Base-by-base conservation (phyloP, 345 rosid genomes). In the Salix caprea region DNA sequence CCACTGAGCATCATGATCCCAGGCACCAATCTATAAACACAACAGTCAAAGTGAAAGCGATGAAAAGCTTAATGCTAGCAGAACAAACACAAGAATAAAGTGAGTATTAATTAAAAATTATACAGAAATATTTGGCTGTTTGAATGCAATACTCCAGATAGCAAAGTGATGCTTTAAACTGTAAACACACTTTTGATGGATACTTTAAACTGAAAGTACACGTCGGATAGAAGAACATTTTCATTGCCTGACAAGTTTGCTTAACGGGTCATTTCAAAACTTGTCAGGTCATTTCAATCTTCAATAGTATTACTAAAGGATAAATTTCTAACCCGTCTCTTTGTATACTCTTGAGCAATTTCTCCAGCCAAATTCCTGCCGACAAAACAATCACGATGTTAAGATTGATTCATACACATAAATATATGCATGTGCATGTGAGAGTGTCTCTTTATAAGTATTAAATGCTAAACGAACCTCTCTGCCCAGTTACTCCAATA, bases 281-380 rank as follows among this genome's bases (percentile, higher is more conserved):
- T 32, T 4, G 34, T 32, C 34, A 32, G 34, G 36, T 7, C 32
- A 72, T 36, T 58, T 73, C 7, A 7, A 56, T 39, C 46, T 26
- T 56, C 62, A 56, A 56, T 4, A n/a, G 28, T 9, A 74, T 37
- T 28, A 4, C 24, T 28, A 14, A 40, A 23, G 32, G 28, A 65
- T 36, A 50, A 61, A 36, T 76, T 79, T 42, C 87, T 78, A 81
- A 93, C 98, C 94, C 87, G 94, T 40, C 93, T 88, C 81, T 84
- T 88, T 12, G 87, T 69, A 86, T 90, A 90, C 80, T 94, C 99
- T 78, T 88, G 84, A 13, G 90, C 81, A 81, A 92, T 90, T 89
- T 96, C 99, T 67, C 98, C 93, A 6, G 97, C 97, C 84, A 96
- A 84, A 82, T 93, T 96, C 92, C 96, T 88, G 80, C 75, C 10